phyloP scores from a whole-genome alignment of 257 asterid species.

The Paulownia fortunei region DNA sequence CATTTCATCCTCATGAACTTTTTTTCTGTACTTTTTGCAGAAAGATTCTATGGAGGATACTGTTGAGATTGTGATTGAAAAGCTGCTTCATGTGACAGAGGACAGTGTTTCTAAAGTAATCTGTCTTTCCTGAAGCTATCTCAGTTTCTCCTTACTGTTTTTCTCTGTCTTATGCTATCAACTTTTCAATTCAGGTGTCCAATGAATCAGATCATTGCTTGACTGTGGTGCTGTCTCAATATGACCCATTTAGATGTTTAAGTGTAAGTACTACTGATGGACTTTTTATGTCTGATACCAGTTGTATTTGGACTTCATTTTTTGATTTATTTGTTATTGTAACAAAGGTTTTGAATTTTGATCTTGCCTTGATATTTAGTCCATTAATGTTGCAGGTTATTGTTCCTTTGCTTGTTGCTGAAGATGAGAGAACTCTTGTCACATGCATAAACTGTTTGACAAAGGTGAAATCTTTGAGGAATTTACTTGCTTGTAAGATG shows the following conservation, averaged over 20 bases:
- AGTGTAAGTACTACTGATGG: slow-evolving; percentile 69
- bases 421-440: slow-evolving; percentile 96
- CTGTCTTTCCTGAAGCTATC: slow-evolving; percentile 29
- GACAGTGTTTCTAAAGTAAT: slow-evolving; percentile 79
- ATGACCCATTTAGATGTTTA: slow-evolving; percentile 92
- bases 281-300: slow-evolving; percentile 9
- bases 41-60: slow-evolving; percentile 94
- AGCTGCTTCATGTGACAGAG: slow-evolving; percentile 84
- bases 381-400: slow-evolving; percentile 65
- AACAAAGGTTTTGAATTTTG: slow-evolving; percentile 2
- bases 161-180: slow-evolving; percentile 27
- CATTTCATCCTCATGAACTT: slow-evolving; percentile 10
- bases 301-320: neutral
- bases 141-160: slow-evolving; percentile 2
- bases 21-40: slow-evolving; percentile 46
- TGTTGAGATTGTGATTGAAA: slow-evolving; percentile 86
- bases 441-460: slow-evolving; percentile 97
- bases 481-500: slow-evolving; percentile 18
- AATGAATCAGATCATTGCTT: slow-evolving; percentile 93
- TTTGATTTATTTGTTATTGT: neutral
- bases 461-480: slow-evolving; percentile 57
- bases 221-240: slow-evolving; percentile 71
- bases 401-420: slow-evolving; percentile 92
- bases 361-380: slow-evolving; percentile 23
- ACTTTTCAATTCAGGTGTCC: slow-evolving; percentile 63